phyloP scores from a whole-genome alignment of 768 basidiomycete species.

The Pleurotus salmoneostramineus region DNA sequence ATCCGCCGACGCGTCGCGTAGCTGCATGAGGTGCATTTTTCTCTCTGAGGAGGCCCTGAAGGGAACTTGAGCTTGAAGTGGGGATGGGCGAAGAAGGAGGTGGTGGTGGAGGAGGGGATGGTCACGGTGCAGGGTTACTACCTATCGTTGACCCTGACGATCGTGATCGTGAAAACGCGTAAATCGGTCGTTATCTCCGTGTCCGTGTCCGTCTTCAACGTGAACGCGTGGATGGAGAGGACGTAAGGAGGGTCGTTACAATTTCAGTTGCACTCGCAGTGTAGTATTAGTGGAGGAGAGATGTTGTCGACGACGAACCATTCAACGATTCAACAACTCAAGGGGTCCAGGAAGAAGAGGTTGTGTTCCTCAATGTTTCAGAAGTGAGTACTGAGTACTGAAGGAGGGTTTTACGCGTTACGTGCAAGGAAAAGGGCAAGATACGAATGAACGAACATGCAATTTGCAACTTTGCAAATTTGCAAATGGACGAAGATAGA shows the following conservation, averaged over 20 bases:
- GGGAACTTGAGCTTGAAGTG: too few relatives aligned
- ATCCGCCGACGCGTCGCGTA: constrained; percentile 14
- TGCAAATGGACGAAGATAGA: too few relatives aligned
- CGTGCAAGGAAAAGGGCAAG: too few relatives aligned
- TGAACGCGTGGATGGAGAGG: not conserved
- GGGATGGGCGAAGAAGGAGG: not conserved
- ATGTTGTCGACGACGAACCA: too few relatives aligned
- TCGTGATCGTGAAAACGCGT: constrained; percentile 3
- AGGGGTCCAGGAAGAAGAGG: not conserved
- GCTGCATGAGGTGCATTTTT: constrained; percentile 16
- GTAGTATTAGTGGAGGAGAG: too few relatives aligned
- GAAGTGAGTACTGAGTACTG: not conserved
- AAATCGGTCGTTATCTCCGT: constrained; percentile 3
- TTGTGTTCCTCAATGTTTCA: not conserved
- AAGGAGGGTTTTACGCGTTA: too few relatives aligned
- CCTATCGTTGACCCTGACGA: not conserved
- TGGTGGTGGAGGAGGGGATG: not conserved
- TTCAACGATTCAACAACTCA: too few relatives aligned
- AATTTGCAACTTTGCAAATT: too few relatives aligned
- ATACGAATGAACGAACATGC: too few relatives aligned
- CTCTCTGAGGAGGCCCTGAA: constrained; percentile 19
- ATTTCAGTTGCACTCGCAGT: too few relatives aligned
- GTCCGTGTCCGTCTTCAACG: not conserved
- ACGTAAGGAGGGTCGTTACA: too few relatives aligned
- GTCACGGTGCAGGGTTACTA: not conserved